These are phyloP conservation scores for Apophysomyces trapeziformis DNA, from an alignment of 371 early-diverging fungal species.

Conservation along the genomic window DNA sequence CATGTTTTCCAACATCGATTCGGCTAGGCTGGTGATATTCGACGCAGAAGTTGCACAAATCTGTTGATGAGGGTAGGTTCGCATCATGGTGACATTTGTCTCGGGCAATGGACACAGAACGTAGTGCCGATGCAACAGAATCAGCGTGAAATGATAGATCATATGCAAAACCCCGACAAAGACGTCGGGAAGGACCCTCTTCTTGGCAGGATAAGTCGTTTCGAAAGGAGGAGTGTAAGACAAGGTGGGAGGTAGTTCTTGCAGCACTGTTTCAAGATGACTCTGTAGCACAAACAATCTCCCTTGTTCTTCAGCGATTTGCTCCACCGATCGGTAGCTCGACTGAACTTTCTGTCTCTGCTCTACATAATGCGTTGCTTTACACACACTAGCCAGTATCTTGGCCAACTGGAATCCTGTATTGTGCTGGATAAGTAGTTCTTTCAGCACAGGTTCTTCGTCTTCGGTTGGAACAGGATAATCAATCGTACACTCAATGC, in stretches of 20 bases:
- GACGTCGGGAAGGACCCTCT: slow-evolving; percentile 42
- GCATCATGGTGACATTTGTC: neutral
- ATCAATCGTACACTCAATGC: slow-evolving; percentile 40
- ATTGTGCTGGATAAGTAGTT: slow-evolving; percentile 43
- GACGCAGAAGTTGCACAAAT: slow-evolving; percentile 50
- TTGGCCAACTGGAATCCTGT: slow-evolving; percentile 42
- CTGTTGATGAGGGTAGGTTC: slow-evolving; percentile 36
- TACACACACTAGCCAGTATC: slow-evolving; percentile 42
- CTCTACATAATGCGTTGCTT: slow-evolving; percentile 30
- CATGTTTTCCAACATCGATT: slow-evolving; percentile 34
- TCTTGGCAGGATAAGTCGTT: slow-evolving; percentile 43
- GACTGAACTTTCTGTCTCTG: slow-evolving; percentile 37
- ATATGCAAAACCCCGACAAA: slow-evolving; percentile 67
- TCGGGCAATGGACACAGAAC: slow-evolving; percentile 34
- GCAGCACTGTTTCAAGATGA: slow-evolving; percentile 49
- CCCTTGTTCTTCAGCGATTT: slow-evolving; percentile 46
- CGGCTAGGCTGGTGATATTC: slow-evolving; percentile 44
- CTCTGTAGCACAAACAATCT: slow-evolving; percentile 46
- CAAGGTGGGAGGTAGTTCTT: slow-evolving; percentile 45
- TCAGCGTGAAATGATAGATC: slow-evolving; percentile 79
- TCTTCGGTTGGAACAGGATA: slow-evolving; percentile 46
- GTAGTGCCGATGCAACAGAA: slow-evolving; percentile 82
- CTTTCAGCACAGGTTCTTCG: slow-evolving; percentile 43
- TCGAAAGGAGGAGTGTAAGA: slow-evolving; percentile 37
- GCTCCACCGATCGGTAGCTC: slow-evolving; percentile 24